phyloP scores from a whole-genome alignment of 495 filamentous ascomycete species.

The Stereocaulon alpinum region DNA sequence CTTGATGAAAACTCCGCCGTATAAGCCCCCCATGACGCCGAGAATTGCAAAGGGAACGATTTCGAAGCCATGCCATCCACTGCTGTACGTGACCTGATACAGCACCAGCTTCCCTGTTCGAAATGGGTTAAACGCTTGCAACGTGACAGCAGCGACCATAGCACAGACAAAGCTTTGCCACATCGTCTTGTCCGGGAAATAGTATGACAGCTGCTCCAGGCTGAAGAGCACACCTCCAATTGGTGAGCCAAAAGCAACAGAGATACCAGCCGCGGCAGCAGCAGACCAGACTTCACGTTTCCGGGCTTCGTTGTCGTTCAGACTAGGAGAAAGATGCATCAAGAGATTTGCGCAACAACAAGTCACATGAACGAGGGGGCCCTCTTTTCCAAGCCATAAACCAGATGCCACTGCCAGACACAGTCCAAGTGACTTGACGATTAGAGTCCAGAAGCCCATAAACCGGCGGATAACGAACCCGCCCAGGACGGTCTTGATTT shows the following conservation, averaged over 20 bases:
- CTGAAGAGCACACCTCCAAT: conserved; percentile 91
- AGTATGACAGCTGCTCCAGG: conserved; percentile 94
- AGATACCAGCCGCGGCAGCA: conserved; percentile 88
- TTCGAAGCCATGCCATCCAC: conserved; percentile 91
- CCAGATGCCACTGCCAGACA: conserved; percentile 92
- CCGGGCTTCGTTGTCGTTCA: conserved; percentile 87
- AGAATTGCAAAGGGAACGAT: conserved; percentile 79
- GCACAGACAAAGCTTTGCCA: conserved; percentile 99
- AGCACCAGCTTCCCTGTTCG: conserved; percentile 91
- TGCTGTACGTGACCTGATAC: conserved; percentile 91
- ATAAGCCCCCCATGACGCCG: conserved; percentile 82
- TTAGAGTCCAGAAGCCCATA: conserved; percentile 84
- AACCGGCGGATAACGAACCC: conserved; percentile 91
- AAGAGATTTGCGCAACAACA: conserved; percentile 96
- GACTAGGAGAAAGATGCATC: conserved; percentile 76
- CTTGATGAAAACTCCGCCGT: conserved; percentile 90
- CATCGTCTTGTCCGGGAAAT: conserved; percentile 99
- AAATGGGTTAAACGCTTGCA: conserved; percentile 91
- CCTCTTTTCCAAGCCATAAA: conserved; percentile 97
- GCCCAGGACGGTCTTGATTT: conserved; percentile 94
- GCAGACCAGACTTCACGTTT: conserved; percentile 95
- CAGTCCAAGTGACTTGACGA: conserved; percentile 85
- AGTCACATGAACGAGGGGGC: conserved; percentile 91
- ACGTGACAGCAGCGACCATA: conserved; percentile 89
- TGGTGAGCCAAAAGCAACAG: conserved; percentile 93